Evolutionary conservation across 192 early-diverging fungal species (phyloP).

Genomic region (Podila verticillata): DNA sequence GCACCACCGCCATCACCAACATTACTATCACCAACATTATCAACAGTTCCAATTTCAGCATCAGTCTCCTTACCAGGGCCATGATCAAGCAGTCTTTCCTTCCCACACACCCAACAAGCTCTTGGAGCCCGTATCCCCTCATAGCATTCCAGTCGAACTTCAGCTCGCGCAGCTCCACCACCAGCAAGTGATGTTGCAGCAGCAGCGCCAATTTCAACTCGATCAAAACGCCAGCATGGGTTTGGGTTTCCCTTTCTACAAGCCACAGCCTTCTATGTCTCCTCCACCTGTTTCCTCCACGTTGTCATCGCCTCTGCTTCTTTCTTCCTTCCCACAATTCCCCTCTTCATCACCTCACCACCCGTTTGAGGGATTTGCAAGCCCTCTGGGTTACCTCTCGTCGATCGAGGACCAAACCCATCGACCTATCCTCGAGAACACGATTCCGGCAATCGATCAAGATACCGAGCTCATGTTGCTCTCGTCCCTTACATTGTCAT

Average conservation of each 20-base stretch:
- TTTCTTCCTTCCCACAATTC: slow-evolving; percentile 1
- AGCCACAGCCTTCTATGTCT: neutral
- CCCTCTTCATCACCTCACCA: neutral
- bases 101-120: no score
- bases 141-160: no score
- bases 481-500: slow-evolving; percentile 18
- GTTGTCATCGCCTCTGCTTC: neutral
- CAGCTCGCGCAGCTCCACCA: neutral
- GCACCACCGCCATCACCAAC: neutral
- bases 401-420: slow-evolving; percentile 6
- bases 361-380: neutral
- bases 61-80: no score
- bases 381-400: slow-evolving; percentile 8
- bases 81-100: no score
- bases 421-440: slow-evolving; percentile 12
- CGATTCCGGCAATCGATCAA: slow-evolving; percentile 22
- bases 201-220: slow-evolving; percentile 2
- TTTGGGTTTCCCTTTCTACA: no score
- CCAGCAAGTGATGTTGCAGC: neutral
- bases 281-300: neutral
- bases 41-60: no score
- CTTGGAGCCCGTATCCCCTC: no score
- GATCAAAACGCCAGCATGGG: no score
- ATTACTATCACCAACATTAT: neutral
- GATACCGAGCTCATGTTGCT: slow-evolving; percentile 34